A percentile compares a stretch with the other conserved stretches of the same genome.
phyloP scores from a whole-genome alignment of 1,284 basidiomycete genomes.

The Bjerkandera adusta region DNA sequence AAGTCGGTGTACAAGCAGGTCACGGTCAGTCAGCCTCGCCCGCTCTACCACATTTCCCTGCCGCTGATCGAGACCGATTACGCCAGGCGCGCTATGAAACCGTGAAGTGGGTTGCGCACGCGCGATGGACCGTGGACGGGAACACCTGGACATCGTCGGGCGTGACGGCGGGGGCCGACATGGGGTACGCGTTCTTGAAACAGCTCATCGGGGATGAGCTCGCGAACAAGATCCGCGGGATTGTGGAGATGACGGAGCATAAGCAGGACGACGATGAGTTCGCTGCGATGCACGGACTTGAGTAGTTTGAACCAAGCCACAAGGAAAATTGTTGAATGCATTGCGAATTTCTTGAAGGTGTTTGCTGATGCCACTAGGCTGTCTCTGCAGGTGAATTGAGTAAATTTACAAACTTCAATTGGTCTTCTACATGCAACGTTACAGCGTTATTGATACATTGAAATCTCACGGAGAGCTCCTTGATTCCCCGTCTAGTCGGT shows the following conservation, averaged over 20 bases:
- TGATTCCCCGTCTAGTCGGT: constrained; percentile 52
- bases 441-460: too few relatives aligned
- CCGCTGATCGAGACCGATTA: too few relatives aligned
- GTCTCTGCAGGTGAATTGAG: too few relatives aligned
- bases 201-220: constrained; percentile 31
- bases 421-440: too few relatives aligned
- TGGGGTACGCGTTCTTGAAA: constrained; percentile 33
- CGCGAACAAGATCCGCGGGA: constrained; percentile 21
- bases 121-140: constrained; percentile 38
- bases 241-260: constrained; percentile 29
- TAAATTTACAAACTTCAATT: too few relatives aligned
- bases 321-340: too few relatives aligned
- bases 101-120: constrained; percentile 34
- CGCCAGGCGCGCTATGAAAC: constrained; percentile 23
- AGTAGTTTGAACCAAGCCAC: too few relatives aligned
- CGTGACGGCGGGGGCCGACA: constrained; percentile 32
- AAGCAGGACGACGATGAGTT: constrained; percentile 34
- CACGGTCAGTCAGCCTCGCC: too few relatives aligned
- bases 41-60: too few relatives aligned
- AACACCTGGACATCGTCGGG: constrained; percentile 39
- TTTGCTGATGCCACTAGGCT: too few relatives aligned
- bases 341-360: too few relatives aligned
- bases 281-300: too few relatives aligned
- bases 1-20: constrained; percentile 31
- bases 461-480: background rate